Percentiles rank a stretch among this genome's conserved stretches.
phyloP scores from a whole-genome alignment of 352 stramenopile species.

The Globisporangium recalcitrans region DNA sequence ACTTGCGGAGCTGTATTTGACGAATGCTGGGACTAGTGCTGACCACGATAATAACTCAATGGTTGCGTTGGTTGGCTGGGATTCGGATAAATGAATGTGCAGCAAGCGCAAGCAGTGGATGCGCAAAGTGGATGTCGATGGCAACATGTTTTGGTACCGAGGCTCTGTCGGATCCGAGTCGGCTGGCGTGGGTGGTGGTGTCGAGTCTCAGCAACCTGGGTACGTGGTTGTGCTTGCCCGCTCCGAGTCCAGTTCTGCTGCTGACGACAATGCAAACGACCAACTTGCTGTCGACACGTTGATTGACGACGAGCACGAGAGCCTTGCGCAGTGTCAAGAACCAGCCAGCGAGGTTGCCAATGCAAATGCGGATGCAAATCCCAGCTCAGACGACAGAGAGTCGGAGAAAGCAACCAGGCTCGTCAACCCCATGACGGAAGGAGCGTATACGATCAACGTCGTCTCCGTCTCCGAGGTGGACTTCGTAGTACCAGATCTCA shows the following conservation, averaged over 20 bases:
- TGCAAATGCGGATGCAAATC: not conserved
- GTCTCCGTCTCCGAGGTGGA: not conserved
- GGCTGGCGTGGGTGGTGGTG: not conserved
- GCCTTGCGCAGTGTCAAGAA: not conserved
- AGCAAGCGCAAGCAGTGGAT: slow-evolving; percentile 63
- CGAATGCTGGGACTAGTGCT: too few relatives aligned
- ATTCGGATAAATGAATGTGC: not conserved
- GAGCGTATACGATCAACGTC: not conserved
- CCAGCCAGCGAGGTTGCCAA: not conserved
- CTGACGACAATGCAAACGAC: not conserved
- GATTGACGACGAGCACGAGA: not conserved
- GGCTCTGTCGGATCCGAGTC: slow-evolving; percentile 20
- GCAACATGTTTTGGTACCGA: slow-evolving; percentile 7
- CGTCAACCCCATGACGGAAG: not conserved
- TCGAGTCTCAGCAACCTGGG: not conserved
- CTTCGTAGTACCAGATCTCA: not conserved
- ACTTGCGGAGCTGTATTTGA: too few relatives aligned
- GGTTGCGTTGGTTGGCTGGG: too few relatives aligned
- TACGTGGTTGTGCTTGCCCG: not conserved
- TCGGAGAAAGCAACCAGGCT: not conserved
- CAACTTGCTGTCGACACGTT: not conserved
- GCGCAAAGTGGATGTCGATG: slow-evolving; percentile 11
- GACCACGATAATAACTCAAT: too few relatives aligned
- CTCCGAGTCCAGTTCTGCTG: not conserved
- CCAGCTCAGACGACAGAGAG: not conserved